Base-by-base conservation (phyloP, 2,329 filamentous ascomycete species). In the Fusarium sp. region DNA sequence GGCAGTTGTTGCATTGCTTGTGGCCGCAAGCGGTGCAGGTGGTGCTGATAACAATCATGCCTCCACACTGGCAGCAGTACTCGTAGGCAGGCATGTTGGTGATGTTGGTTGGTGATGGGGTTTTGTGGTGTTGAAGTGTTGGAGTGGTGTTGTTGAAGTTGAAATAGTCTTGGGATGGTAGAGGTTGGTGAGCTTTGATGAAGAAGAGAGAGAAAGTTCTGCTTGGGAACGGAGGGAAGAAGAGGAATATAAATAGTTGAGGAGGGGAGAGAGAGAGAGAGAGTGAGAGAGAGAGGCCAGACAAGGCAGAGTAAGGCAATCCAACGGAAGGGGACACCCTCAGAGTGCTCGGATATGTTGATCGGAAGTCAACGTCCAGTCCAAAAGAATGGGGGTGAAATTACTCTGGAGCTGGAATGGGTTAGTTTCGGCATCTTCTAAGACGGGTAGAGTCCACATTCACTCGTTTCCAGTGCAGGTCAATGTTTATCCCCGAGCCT, bases 1-100 rank as follows among this genome's bases (percentile, higher is more conserved):
- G 78, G 80, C 87, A 88, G 66, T 84, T 79, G 67, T 73, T 78
- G 85, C 87, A 88, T 77, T 88, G 84, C 73, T 82, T 80, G 82
- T 88, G 87, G 58, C 82, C 81, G 79, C 87, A 88, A 77, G 83
- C 81, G 69, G 80, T 82, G 83, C 87, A 88, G 59, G 82, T 85
- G 79, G 82, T 86, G 85, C 86, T 88, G 82, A 88, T 88, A 82
- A 88, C 87, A 75, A 88, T 87, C 81, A 88, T 86, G 81, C 83
- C 81, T 75, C 85, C 85, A 82, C 87, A 88, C 77, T 87, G 80
- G 84, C 87, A 88, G 85, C 87, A 88, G 81, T 87, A 86, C 75
- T 85, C 84, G 75, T 84, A 85, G 75, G 82, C 81, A 78, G 84
- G 82, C 84, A 86, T 86, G 56, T 75, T 79, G 77, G 49, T 70